These are phyloP conservation scores for Eurotiales sp. DNA, from an alignment of 2,329 filamentous ascomycete species.

Conservation along the genomic window DNA sequence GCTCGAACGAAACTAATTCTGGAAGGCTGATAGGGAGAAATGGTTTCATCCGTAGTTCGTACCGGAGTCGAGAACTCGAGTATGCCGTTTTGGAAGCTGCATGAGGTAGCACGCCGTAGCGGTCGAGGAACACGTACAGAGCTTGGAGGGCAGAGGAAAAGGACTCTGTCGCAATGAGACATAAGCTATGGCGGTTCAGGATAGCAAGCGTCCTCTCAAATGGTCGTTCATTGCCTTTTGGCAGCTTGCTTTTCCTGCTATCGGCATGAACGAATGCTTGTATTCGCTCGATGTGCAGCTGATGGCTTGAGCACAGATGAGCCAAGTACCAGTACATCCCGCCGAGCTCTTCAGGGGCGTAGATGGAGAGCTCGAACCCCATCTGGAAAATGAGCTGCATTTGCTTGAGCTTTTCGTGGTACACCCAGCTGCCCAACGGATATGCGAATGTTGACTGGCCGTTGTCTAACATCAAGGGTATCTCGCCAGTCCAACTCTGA, in stretches of 20 bases:
- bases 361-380: constrained; percentile 90
- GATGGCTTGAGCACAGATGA: constrained; percentile 64
- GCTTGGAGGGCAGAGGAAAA: constrained; percentile 51
- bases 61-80: constrained; percentile 63
- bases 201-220: constrained; percentile 45
- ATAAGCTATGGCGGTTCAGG: constrained; percentile 59
- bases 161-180: constrained; percentile 59
- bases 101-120: constrained; percentile 48
- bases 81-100: constrained; percentile 58
- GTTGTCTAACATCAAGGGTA: constrained; percentile 53
- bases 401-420: constrained; percentile 82
- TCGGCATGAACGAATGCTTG: constrained; percentile 56
- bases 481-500: constrained; percentile 58
- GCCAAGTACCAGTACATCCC: constrained; percentile 91
- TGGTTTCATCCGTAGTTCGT: constrained; percentile 82
- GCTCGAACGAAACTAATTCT: constrained; percentile 60
- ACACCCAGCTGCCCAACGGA: constrained; percentile 82
- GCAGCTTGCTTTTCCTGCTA: constrained; percentile 26
- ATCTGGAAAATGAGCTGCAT: constrained; percentile 86
- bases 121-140: constrained; percentile 64
- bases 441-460: constrained; percentile 61
- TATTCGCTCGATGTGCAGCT: constrained; percentile 69
- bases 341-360: constrained; percentile 77
- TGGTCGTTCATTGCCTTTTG: constrained; percentile 21
- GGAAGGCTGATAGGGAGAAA: constrained; percentile 68